Evolutionary conservation across 2,329 filamentous ascomycete species (phyloP).

Genomic region (Pleomassaria siparia): DNA sequence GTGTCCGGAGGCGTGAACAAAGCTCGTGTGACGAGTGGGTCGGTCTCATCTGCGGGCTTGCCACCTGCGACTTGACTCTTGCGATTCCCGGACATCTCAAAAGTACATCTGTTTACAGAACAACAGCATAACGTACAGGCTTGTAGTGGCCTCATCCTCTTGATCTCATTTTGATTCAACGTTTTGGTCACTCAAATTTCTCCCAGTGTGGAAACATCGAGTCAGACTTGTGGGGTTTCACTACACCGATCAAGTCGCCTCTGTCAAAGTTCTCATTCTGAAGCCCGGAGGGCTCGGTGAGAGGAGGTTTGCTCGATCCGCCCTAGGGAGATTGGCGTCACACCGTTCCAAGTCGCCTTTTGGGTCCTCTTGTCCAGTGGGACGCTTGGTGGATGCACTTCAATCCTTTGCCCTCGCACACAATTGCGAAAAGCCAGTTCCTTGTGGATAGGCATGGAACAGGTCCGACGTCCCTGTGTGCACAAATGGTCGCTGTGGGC

Average conservation of each 20-base stretch:
- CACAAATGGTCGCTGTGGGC: constrained; percentile 8
- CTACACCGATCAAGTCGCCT: background rate
- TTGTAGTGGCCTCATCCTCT: background rate
- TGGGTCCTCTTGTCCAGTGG: background rate
- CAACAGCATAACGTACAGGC: background rate
- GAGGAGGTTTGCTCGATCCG: constrained; percentile 1
- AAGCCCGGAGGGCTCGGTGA: background rate
- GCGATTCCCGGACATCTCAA: background rate
- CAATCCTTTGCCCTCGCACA: constrained; percentile 7
- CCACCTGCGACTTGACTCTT: background rate
- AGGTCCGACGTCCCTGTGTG: constrained; percentile 18
- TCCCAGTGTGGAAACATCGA: background rate
- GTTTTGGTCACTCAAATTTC: background rate
- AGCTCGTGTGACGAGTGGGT: background rate
- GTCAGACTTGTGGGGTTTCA: background rate
- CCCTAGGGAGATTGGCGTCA: background rate
- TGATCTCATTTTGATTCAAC: background rate
- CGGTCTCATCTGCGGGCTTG: background rate
- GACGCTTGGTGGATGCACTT: constrained; percentile 9
- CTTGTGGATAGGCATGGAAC: constrained; percentile 7
- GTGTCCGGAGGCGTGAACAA: background rate
- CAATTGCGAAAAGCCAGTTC: constrained; percentile 2
- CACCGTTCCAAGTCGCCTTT: background rate
- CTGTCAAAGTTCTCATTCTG: background rate
- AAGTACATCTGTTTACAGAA: constrained; percentile 1